Evolutionary conservation across 257 asterid species (phyloP), one percentile per base, ranked within the genome.

Genomic region (Coffea canephora): DNA sequence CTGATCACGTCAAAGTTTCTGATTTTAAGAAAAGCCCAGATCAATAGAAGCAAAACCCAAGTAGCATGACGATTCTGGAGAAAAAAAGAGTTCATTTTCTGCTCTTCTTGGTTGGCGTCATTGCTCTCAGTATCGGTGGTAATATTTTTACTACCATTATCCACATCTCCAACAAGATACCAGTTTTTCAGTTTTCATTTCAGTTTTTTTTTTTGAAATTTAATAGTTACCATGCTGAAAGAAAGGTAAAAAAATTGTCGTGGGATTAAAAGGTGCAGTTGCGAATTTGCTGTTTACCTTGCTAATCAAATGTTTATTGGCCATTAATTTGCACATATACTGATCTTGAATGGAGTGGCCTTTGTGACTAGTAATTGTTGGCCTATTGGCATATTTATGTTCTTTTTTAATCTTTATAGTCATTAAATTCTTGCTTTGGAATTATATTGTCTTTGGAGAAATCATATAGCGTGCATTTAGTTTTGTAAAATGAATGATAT

Each of bases 121-220:
- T 88, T 79, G 85, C 78, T 81, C 97, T 95, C 84, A 89, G 96
- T 84, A 80, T 91, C 83, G 79, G 94, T 46, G 99, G 99, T 95
- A 87, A 86, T 52, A 62, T 54, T 46, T 50, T 1, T 8, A 50
- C 16, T 50, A 13, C 55, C 18, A 11, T 50, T 49, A 11, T 49
- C 11, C 54, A 8, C 9, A 13, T 19, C 9, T 59, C 5, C 23
- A 59, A 23, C 65, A 59, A 59, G 27, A 21, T 12, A 57, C 21
- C n/a, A 18, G 6, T 18, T 18, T 57, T 59, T 59, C 65, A 19
- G 6, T 21, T 59, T 59, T 8, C 8, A 0, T 19, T 4, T 6
- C 5, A 59, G 1, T 59, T 59, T 16, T 59, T 19, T 25, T 59
- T 59, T 19, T 5, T 59, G 0, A 3, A 18, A 16, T 31, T 31